These are phyloP conservation scores for Fusarium longipes DNA, from an alignment of 2,329 filamentous ascomycete genomes.

Conservation along the genomic window DNA sequence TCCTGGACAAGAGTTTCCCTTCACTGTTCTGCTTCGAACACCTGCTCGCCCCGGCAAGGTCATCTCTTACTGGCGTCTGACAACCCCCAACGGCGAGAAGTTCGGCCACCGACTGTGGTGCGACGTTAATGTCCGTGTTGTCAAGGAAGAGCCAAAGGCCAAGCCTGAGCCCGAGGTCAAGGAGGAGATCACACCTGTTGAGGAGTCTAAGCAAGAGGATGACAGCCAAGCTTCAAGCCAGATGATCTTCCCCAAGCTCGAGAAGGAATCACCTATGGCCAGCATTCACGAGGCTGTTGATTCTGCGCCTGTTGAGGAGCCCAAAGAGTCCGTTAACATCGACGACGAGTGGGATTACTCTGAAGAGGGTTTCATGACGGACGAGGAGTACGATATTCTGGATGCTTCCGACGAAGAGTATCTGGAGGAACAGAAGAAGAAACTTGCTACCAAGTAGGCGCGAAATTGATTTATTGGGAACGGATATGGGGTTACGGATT, in stretches of 20 bases:
- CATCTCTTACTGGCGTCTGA: slow-evolving; percentile 97
- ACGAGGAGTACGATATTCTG: slow-evolving; percentile 97
- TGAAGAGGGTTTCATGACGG: slow-evolving; percentile 86
- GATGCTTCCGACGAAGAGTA: slow-evolving; percentile 94
- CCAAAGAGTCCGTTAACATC: slow-evolving; percentile 60
- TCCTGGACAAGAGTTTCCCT: slow-evolving; percentile 79
- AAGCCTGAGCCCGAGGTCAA: slow-evolving; percentile 43
- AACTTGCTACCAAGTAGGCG: slow-evolving; percentile 52
- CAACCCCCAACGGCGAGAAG: slow-evolving; percentile 79
- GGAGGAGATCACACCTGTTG: slow-evolving; percentile 31
- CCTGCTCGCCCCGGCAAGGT: slow-evolving; percentile 79
- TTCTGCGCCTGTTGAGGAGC: slow-evolving; percentile 65
- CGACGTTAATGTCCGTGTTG: slow-evolving; percentile 77
- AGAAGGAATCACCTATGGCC: slow-evolving; percentile 88
- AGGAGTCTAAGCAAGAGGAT: slow-evolving; percentile 49
- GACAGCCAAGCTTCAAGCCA: slow-evolving; percentile 56
- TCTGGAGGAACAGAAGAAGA: slow-evolving; percentile 65
- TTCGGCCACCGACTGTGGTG: slow-evolving; percentile 98
- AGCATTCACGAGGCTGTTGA: slow-evolving; percentile 79
- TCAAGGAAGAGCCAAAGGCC: slow-evolving; percentile 49
- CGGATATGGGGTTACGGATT: slow-evolving; percentile 41
- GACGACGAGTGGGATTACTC: slow-evolving; percentile 72
- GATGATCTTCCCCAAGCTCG: slow-evolving; percentile 97
- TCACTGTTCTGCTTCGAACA: slow-evolving; percentile 86
- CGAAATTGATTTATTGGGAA: slow-evolving; percentile 29